Evolutionary conservation across 1,139 yeast genomes (phyloP).

Genomic region (Saccharomycopsis crataegensis): DNA sequence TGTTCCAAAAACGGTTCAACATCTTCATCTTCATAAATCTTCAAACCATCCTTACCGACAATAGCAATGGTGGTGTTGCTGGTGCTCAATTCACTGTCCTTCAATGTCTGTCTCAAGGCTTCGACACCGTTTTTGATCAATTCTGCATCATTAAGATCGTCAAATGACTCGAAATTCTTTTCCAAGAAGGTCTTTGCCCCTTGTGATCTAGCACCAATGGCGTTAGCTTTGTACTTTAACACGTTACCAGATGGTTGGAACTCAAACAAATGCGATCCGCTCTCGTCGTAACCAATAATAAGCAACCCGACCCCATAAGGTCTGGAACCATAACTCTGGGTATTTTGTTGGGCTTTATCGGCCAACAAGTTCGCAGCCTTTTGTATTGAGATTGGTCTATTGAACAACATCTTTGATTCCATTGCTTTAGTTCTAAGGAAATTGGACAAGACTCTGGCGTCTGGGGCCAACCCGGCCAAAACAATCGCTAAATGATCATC

Average conservation of each 20-base stretch:
- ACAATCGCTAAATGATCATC: constrained; percentile 95
- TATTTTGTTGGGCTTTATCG: constrained; percentile 94
- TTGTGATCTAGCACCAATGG: constrained; percentile 97
- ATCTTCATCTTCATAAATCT: constrained; percentile 76
- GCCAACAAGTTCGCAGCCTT: constrained; percentile 84
- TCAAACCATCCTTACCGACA: constrained; percentile 78
- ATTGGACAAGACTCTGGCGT: constrained; percentile 88
- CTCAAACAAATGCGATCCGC: constrained; percentile 91
- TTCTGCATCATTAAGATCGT: constrained; percentile 55
- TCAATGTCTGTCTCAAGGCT: constrained; percentile 90
- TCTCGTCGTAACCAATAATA: constrained; percentile 86
- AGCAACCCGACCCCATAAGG: constrained; percentile 97
- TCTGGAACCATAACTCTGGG: constrained; percentile 92
- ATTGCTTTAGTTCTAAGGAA: constrained; percentile 87
- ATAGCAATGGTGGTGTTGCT: constrained; percentile 86
- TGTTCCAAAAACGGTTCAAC: constrained; percentile 61
- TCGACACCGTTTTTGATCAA: constrained; percentile 81
- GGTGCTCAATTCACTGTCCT: constrained; percentile 81
- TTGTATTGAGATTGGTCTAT: constrained; percentile 79
- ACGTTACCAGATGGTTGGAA: constrained; percentile 95
- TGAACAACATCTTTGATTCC: constrained; percentile 77
- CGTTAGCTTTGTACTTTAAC: constrained; percentile 85
- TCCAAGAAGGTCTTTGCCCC: constrained; percentile 96
- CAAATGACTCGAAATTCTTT: constrained; percentile 65
- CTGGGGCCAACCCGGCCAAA: constrained; percentile 96